A percentile compares a stretch with the other conserved stretches of the same genome.
Conservation (phyloP, 176 grass and related monocot species). For the Oryza brachyantha region DNA sequence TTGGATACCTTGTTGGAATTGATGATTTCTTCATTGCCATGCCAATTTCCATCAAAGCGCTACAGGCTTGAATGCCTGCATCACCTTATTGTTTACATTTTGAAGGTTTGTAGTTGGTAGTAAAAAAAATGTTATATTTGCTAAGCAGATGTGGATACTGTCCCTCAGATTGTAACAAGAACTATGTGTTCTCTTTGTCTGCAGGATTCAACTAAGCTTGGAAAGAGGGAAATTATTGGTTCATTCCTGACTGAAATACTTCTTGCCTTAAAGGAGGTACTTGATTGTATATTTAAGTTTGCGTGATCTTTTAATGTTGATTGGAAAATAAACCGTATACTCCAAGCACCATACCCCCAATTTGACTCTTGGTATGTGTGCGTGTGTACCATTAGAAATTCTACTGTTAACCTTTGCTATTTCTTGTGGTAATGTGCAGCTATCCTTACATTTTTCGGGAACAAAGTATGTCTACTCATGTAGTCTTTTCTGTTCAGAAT, state of each 20-base stretch:
- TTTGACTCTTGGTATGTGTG: not conserved
- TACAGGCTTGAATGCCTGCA: constrained; percentile 89
- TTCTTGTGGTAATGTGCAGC: not conserved
- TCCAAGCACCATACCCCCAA: not conserved
- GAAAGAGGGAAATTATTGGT: constrained; percentile 69
- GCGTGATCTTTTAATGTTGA: constrained; percentile 3
- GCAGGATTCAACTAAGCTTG: constrained; percentile 72
- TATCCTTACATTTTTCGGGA: not conserved
- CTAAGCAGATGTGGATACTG: constrained; percentile 2
- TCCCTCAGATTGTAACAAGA: not conserved
- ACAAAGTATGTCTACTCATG: not conserved
- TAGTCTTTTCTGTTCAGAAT: constrained; percentile 19
- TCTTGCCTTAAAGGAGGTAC: constrained; percentile 90
- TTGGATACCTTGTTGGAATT: constrained; percentile 60
- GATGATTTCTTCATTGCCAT: constrained; percentile 70
- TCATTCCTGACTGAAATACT: constrained; percentile 95
- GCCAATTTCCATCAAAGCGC: constrained; percentile 81
- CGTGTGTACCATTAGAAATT: constrained; percentile 10
- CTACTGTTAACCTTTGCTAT: not conserved
- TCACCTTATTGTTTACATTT: constrained; percentile 69
- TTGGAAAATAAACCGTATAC: not conserved
- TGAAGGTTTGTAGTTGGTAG: constrained; percentile 77
- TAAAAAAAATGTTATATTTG: not conserved
- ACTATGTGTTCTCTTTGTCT: constrained; percentile 24
- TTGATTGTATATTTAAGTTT: not conserved